phyloP scores from a whole-genome alignment of 352 stramenopile species.

The Phytopythium delawarense region DNA sequence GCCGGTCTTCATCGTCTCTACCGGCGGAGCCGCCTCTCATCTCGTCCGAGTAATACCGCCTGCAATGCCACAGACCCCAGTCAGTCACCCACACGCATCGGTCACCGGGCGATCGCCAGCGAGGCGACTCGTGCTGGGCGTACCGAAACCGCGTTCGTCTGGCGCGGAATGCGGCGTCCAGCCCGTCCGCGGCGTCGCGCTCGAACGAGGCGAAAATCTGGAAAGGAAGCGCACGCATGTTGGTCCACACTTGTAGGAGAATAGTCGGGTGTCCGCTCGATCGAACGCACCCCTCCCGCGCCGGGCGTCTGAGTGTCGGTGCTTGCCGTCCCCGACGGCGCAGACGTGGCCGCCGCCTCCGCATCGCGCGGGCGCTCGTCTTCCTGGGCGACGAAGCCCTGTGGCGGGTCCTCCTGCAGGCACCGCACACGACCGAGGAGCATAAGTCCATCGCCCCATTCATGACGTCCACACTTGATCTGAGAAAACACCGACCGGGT shows the following conservation, averaged over 20 bases:
- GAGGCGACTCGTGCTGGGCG: not conserved
- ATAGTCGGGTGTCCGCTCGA: not conserved
- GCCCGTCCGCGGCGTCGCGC: constrained; percentile 1
- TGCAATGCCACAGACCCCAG: not conserved
- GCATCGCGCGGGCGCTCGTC: not conserved
- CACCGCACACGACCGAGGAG: not conserved
- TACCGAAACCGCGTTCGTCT: constrained; percentile 3
- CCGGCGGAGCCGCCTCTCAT: not conserved
- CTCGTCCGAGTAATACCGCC: not conserved
- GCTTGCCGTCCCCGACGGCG: constrained; percentile 5
- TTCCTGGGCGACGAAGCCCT: constrained; percentile 34
- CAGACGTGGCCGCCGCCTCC: not conserved
- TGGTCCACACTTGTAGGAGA: not conserved
- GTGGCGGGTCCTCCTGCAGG: constrained; percentile 58
- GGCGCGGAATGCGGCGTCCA: constrained; percentile 7
- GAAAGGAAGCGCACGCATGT: not conserved
- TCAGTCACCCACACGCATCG: too few relatives aligned
- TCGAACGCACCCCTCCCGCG: constrained; percentile 2
- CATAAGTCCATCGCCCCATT: not conserved
- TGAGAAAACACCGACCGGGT: constrained; percentile 33
- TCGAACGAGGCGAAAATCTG: constrained; percentile 4
- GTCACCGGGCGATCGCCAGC: too few relatives aligned
- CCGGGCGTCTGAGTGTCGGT: constrained; percentile 16
- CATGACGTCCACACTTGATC: not conserved
- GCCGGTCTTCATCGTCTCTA: not conserved